phyloP scores from a whole-genome alignment of 495 filamentous ascomycete species.

The Neurospora intermedia region DNA sequence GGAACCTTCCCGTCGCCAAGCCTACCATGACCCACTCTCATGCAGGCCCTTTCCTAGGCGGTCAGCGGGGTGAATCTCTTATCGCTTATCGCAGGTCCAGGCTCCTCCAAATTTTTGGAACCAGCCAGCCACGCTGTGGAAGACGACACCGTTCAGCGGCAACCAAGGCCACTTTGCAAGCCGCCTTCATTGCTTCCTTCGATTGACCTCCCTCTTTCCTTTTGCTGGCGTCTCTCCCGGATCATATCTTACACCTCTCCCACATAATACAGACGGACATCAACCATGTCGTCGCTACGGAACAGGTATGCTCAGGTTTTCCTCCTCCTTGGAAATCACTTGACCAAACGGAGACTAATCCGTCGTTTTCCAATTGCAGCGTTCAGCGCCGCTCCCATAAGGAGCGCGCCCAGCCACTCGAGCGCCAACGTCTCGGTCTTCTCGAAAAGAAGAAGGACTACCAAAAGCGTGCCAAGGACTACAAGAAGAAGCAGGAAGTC shows the following conservation, averaged over 20 bases:
- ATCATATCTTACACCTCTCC: neutral
- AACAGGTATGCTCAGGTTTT: constrained; percentile 14
- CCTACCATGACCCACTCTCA: neutral
- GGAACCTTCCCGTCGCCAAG: neutral
- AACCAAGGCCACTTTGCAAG: neutral
- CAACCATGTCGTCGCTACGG: constrained; percentile 23
- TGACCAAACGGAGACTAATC: neutral
- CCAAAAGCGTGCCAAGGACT: constrained; percentile 78
- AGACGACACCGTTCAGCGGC: neutral
- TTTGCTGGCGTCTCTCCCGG: neutral
- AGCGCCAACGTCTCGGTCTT: constrained; percentile 39
- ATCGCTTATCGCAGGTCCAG: constrained; percentile 12
- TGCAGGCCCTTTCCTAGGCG: neutral
- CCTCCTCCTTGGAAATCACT: neutral
- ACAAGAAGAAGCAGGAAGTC: constrained; percentile 72
- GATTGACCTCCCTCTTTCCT: neutral
- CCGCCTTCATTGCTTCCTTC: neutral
- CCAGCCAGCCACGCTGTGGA: neutral
- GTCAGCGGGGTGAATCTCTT: neutral
- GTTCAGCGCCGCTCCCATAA: constrained; percentile 44
- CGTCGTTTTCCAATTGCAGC: constrained; percentile 3
- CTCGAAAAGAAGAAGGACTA: constrained; percentile 56
- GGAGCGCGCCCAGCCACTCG: constrained; percentile 78
- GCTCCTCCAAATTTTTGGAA: constrained; percentile 10
- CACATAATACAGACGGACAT: neutral